Evolutionary conservation across 2,329 filamentous ascomycete species (phyloP).

Genomic region (Aspergillus nomiae): DNA sequence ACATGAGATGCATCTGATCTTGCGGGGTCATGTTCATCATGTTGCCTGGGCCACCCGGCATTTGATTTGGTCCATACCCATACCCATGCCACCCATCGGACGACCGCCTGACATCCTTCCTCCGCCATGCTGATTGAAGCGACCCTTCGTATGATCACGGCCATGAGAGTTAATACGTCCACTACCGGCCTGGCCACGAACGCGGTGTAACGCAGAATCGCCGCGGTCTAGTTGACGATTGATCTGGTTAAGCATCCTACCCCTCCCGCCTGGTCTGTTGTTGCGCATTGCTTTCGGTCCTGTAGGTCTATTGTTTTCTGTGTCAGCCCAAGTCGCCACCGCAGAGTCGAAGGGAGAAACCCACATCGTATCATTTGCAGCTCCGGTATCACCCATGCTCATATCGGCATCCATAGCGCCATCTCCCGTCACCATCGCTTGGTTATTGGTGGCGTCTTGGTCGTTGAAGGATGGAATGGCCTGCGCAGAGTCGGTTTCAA

Average conservation of each 20-base stretch:
- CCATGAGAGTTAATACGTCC: constrained; percentile 80
- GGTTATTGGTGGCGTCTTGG: constrained; percentile 33
- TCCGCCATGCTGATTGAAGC: constrained; percentile 49
- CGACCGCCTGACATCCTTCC: constrained; percentile 51
- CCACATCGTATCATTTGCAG: constrained; percentile 43
- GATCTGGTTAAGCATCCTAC: constrained; percentile 82
- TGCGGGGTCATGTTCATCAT: constrained; percentile 63
- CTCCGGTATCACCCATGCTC: constrained; percentile 67
- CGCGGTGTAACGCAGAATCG: constrained; percentile 78
- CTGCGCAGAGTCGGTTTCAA: constrained; percentile 24
- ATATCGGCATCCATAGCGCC: constrained; percentile 71
- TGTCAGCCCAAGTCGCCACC: constrained; percentile 40
- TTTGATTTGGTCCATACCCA: constrained; percentile 39
- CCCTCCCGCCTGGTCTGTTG: constrained; percentile 65
- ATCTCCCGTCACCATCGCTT: constrained; percentile 16
- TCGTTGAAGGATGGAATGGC: constrained; percentile 38
- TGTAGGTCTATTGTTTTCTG: constrained; percentile 67
- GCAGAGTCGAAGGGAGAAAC: constrained; percentile 17
- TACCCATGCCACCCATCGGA: constrained; percentile 49
- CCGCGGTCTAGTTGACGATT: constrained; percentile 79
- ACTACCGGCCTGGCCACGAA: constrained; percentile 67
- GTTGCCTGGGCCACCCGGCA: constrained; percentile 39
- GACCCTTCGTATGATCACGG: constrained; percentile 70
- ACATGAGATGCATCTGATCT: constrained; percentile 73
- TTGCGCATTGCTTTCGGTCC: constrained; percentile 95